A percentile compares a stretch with the other conserved stretches of the same genome.
Conservation (phyloP, 345 rosid genomes). For the Eucalyptus pauciflora region DNA sequence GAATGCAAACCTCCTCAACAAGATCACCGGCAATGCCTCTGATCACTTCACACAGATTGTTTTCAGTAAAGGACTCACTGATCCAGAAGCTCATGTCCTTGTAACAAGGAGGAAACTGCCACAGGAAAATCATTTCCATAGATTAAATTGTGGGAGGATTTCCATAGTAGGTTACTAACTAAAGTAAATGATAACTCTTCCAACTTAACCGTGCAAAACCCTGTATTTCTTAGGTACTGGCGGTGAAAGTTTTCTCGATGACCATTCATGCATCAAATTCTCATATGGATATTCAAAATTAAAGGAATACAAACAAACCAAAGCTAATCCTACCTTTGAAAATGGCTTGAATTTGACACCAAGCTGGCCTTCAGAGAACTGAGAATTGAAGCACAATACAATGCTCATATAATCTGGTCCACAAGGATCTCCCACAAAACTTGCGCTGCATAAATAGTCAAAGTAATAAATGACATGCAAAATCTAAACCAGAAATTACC, state of each 20-base stretch:
- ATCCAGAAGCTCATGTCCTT: slow-evolving; percentile 98
- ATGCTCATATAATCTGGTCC: neutral
- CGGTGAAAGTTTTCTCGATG: neutral
- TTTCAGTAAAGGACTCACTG: slow-evolving; percentile 82
- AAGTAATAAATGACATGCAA: neutral
- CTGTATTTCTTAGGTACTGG: neutral
- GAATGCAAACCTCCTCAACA: slow-evolving; percentile 78
- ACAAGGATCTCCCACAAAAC: neutral
- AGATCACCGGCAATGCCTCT: slow-evolving; percentile 96
- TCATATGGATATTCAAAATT: neutral
- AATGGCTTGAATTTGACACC: slow-evolving; percentile 89
- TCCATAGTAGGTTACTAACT: neutral
- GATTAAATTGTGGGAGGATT: neutral
- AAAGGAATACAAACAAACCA: neutral
- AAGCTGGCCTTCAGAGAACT: slow-evolving; percentile 69
- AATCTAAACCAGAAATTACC: slow-evolving; percentile 12
- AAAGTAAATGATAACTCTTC: neutral
- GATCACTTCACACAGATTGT: slow-evolving; percentile 83
- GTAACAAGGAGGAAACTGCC: slow-evolving; percentile 93
- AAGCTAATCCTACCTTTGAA: slow-evolving; percentile 57
- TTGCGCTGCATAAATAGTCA: neutral
- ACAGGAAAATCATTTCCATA: neutral
- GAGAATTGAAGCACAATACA: slow-evolving; percentile 1
- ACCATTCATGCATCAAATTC: neutral
- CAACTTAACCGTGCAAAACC: neutral